Percentiles rank a stretch among this genome's conserved stretches.
Conservation (phyloP, 2,329 filamentous ascomycete species). For the Epichloe sylvatica region DNA sequence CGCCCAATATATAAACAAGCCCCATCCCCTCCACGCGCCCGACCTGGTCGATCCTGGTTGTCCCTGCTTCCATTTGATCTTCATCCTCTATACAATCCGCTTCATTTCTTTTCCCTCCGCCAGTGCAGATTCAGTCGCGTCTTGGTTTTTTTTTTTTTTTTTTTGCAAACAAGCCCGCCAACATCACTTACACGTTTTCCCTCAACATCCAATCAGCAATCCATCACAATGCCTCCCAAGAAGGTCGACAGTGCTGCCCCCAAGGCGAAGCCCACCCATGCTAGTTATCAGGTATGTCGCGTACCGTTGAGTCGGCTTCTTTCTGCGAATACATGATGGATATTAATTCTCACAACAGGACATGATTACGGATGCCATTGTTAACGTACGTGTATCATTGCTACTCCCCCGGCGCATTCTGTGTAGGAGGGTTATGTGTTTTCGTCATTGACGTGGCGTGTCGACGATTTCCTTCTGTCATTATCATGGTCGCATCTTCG, state of each 20-base stretch:
- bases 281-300: slow-evolving; percentile 44
- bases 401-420: slow-evolving; percentile 24
- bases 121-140: slow-evolving; percentile 14
- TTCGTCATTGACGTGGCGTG: not conserved
- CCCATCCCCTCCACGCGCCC: slow-evolving; percentile 39
- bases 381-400: slow-evolving; percentile 37
- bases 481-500: not conserved
- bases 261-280: slow-evolving; percentile 40
- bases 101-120: slow-evolving; percentile 7
- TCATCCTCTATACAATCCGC: slow-evolving; percentile 14
- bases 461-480: not conserved
- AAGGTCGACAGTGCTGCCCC: slow-evolving; percentile 30
- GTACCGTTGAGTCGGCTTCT: not conserved
- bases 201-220: slow-evolving; percentile 12
- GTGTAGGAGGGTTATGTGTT: not conserved
- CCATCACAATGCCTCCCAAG: slow-evolving; percentile 44
- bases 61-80: slow-evolving; percentile 15
- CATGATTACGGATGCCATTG: slow-evolving; percentile 50
- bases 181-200: slow-evolving; percentile 2
- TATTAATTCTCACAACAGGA: slow-evolving; percentile 28
- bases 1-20: slow-evolving; percentile 49
- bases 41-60: slow-evolving; percentile 24
- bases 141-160: slow-evolving; percentile 6
- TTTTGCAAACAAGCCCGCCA: not conserved
- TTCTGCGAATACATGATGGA: not conserved